Evolutionary conservation across 768 basidiomycete genomes (phyloP).

Genomic region (Arthromyces matolae): DNA sequence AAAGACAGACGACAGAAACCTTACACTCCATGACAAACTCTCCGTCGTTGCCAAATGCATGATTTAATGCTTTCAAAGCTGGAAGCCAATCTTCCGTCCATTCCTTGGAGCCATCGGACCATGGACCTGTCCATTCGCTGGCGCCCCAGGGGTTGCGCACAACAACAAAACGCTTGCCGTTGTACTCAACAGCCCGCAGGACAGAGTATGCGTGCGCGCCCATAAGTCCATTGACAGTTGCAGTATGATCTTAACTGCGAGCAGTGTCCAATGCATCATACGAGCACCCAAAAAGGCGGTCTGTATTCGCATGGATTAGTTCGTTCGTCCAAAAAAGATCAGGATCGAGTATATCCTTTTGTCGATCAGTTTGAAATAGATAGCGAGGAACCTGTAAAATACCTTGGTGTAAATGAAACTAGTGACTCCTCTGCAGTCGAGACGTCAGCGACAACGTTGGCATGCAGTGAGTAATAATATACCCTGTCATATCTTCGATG

Average conservation of each 20-base stretch:
- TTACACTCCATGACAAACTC: constrained; percentile 55
- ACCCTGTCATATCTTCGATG: constrained; percentile 60
- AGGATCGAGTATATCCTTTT: constrained; percentile 45
- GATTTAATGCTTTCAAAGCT: constrained; percentile 36
- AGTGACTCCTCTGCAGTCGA: constrained; percentile 22
- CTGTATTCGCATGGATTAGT: constrained; percentile 40
- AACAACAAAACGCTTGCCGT: constrained; percentile 48
- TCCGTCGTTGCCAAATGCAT: constrained; percentile 49
- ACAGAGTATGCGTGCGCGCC: constrained; percentile 48
- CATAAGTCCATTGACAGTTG: constrained; percentile 35
- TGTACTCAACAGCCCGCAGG: constrained; percentile 43
- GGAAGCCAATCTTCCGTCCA: constrained; percentile 52
- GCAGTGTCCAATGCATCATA: constrained; percentile 30
- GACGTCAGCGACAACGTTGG: not conserved
- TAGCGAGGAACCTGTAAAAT: not conserved
- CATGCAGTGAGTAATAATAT: constrained; percentile 3
- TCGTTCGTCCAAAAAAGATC: constrained; percentile 52
- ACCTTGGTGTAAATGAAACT: constrained; percentile 27
- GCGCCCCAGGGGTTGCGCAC: constrained; percentile 53
- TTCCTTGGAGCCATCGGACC: constrained; percentile 56
- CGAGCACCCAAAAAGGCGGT: constrained; percentile 48
- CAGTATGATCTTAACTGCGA: constrained; percentile 22
- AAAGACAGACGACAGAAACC: constrained; percentile 4
- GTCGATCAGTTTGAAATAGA: not conserved
- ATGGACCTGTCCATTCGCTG: constrained; percentile 48